Percentiles rank a stretch among this genome's conserved stretches.
phyloP scores from a whole-genome alignment of 495 filamentous ascomycete genomes.

The Talaromyces stipitatus region DNA sequence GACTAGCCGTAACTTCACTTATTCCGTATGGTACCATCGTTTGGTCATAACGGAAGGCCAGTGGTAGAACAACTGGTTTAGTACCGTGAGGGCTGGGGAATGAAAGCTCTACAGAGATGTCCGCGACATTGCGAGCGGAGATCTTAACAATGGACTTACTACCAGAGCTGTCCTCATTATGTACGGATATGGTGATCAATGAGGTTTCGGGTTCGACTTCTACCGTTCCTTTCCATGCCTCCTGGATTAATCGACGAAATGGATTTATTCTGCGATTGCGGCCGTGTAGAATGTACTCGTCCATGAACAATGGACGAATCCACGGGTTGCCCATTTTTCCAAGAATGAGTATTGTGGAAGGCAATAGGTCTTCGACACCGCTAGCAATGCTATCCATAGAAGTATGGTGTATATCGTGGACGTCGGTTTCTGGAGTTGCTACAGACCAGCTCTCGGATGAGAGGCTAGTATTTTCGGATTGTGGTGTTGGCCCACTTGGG shows the following conservation, averaged over 20 bases:
- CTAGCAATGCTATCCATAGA: not conserved
- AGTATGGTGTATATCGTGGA: not conserved
- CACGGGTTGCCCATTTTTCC: not conserved
- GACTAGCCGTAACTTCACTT: slow-evolving; percentile 50
- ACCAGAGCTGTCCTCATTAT: not conserved
- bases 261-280: not conserved
- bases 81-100: not conserved
- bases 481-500: not conserved
- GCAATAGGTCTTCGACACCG: not conserved
- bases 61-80: not conserved
- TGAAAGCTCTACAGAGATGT: not conserved
- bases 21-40: not conserved
- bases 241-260: not conserved
- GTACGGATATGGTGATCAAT: not conserved
- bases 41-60: not conserved
- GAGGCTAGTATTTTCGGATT: not conserved
- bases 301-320: not conserved
- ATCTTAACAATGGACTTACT: not conserved
- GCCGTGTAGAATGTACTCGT: not conserved
- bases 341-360: not conserved
- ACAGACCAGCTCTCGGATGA: not conserved
- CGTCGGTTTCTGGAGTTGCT: not conserved
- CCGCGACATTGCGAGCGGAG: not conserved
- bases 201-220: not conserved
- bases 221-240: not conserved